Conservation (phyloP, 805 yeast species). For the Clavispora phyllophila region DNA sequence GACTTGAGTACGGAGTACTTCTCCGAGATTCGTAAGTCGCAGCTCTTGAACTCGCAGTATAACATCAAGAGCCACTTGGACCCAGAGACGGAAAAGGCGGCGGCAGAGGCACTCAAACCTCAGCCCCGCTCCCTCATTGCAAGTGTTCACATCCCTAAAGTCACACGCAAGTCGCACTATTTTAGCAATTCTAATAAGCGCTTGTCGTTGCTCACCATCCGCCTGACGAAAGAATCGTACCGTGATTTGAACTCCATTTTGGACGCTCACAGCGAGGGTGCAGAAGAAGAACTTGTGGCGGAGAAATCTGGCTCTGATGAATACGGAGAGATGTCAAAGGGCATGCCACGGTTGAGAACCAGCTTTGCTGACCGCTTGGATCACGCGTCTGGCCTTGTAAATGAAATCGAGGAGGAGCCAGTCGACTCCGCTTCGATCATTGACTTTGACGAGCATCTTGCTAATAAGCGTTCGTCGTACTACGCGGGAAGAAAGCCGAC, state of each 20-base stretch:
- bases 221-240: constrained; percentile 63
- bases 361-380: constrained; percentile 41
- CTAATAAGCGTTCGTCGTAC: constrained; percentile 36
- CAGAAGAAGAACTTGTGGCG: constrained; percentile 16
- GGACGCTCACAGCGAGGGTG: constrained; percentile 20
- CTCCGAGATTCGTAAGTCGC: constrained; percentile 40
- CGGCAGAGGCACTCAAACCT: not conserved
- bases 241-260: constrained; percentile 47
- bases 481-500: constrained; percentile 22
- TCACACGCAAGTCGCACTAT: constrained; percentile 61
- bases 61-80: constrained; percentile 17
- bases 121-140: constrained; percentile 47
- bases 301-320: not conserved
- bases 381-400: constrained; percentile 22
- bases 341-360: constrained; percentile 27
- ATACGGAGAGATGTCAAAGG: not conserved
- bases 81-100: not conserved
- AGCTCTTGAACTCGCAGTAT: constrained; percentile 40
- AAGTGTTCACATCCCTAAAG: constrained; percentile 64
- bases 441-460: constrained; percentile 37
- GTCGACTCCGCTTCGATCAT: constrained; percentile 34
- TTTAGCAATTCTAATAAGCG: constrained; percentile 59
- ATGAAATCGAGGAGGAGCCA: constrained; percentile 28
- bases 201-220: constrained; percentile 64
- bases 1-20: constrained; percentile 41